A percentile compares a stretch with the other conserved stretches of the same genome.
Conservation (phyloP, 768 basidiomycete species). For the Tulasnella sp. region DNA sequence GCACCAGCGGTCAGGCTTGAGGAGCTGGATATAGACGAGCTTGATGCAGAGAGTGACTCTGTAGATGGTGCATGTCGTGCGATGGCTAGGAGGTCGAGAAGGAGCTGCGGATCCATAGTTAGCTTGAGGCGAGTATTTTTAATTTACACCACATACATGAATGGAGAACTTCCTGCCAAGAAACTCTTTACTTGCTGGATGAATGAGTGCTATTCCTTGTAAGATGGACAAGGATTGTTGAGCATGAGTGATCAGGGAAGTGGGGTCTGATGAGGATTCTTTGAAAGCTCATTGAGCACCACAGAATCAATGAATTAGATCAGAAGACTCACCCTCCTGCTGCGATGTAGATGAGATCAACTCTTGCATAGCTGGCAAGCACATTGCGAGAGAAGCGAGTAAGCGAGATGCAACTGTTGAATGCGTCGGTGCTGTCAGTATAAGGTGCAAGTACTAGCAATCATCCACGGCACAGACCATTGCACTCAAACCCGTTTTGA, state of each 20-base stretch:
- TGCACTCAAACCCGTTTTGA: constrained; percentile 74
- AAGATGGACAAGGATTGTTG: constrained; percentile 50
- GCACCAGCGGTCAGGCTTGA: constrained; percentile 14
- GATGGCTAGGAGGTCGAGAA: constrained; percentile 55
- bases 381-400: constrained; percentile 44
- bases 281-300: constrained; percentile 27
- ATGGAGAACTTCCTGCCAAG: constrained; percentile 54
- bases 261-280: constrained; percentile 36
- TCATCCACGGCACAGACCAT: constrained; percentile 39
- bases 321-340: constrained; percentile 1
- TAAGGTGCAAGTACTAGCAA: background rate
- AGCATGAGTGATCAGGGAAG: constrained; percentile 39
- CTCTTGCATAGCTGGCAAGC: constrained; percentile 27
- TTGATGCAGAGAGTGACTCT: constrained; percentile 22
- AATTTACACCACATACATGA: constrained; percentile 37
- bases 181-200: constrained; percentile 50
- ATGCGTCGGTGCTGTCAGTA: background rate
- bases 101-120: constrained; percentile 33
- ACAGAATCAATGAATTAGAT: background rate
- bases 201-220: constrained; percentile 64
- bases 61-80: constrained; percentile 46
- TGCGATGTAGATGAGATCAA: constrained; percentile 21
- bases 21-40: background rate
- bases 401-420: constrained; percentile 53
- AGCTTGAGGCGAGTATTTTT: background rate